Evolutionary conservation across 2,329 filamentous ascomycete genomes (phyloP), one percentile per base, ranked within the genome.

Genomic region (Penicillium polonicum): DNA sequence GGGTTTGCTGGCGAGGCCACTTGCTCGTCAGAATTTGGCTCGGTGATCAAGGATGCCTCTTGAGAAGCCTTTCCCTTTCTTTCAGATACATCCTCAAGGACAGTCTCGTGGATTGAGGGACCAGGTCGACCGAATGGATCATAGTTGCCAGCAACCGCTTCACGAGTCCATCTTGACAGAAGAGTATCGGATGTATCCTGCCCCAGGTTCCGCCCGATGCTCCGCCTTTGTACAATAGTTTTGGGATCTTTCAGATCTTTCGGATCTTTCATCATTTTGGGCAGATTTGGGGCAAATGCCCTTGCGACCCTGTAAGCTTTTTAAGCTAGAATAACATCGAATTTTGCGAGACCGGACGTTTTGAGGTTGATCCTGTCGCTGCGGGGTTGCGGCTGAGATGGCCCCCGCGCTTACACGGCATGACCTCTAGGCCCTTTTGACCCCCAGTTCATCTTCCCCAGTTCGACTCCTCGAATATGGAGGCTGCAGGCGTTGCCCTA

Each of bases 401-500:
- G 21, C 13, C 41, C 21, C 41, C 41, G 41, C 41, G 39, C 39
- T 42, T 43, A 43, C 21, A 9, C 41, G 9, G 15, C 8, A 43
- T 17, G 15, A 33, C 17, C 4, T 13, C 8, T 17, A 12, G 7
- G 9, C 3, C 25, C 13, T 17, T 43, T 43, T 43, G 15, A 9
- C 4, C 15, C 5, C 6, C 1, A 41, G 4, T 27, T 43, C 41
- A 43, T 25, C 7, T 42, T 43, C 15, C 10, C 15, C 21, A 2
- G 5, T 5, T n/a, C 8, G 4, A n/a, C 7, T 23, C 13, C 23
- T 43, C 15, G 4, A 27, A 48, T 10, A 55, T 66, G 3, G 65
- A 70, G 44, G 55, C 62, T 4, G 61, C 63, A 15, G 68, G 68
- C 4, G 23, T 71, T 6, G 66, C 73, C 1, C 63, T 78, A n/a